Evolutionary conservation across 2,329 filamentous ascomycete genomes (phyloP).

Genomic region (Volutella citrinella): DNA sequence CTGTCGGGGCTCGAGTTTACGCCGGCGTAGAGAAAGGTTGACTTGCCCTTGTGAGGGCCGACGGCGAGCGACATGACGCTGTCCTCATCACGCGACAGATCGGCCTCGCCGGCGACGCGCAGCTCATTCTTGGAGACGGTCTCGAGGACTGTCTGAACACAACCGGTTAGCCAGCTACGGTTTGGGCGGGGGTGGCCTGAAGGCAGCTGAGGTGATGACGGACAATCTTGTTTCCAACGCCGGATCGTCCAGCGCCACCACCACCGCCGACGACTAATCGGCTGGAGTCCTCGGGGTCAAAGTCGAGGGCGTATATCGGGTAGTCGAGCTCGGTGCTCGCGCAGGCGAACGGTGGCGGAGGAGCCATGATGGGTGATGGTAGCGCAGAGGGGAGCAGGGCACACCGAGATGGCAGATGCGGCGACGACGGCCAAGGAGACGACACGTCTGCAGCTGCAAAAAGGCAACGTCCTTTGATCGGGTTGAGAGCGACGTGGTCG

Average conservation of each 20-base stretch:
- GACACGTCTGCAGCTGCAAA: too few relatives aligned
- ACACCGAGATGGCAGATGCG: too few relatives aligned
- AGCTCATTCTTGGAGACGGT: slow-evolving; percentile 63
- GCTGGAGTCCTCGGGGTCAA: slow-evolving; percentile 75
- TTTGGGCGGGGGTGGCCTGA: too few relatives aligned
- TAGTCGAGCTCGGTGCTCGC: slow-evolving; percentile 72
- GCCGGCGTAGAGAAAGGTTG: slow-evolving; percentile 63
- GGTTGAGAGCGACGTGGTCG: too few relatives aligned
- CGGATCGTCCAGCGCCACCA: slow-evolving; percentile 76
- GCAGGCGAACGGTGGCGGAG: slow-evolving; percentile 40
- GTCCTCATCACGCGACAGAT: slow-evolving; percentile 81
- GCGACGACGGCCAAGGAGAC: too few relatives aligned
- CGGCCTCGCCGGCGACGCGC: slow-evolving; percentile 66
- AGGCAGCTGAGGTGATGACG: too few relatives aligned
- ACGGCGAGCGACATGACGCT: slow-evolving; percentile 80
- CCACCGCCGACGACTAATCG: slow-evolving; percentile 82
- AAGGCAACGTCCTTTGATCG: too few relatives aligned
- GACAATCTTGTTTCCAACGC: slow-evolving; percentile 85
- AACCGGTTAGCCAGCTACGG: too few relatives aligned
- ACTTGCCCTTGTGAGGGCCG: slow-evolving; percentile 57
- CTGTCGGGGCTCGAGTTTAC: slow-evolving; percentile 78
- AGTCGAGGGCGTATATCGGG: slow-evolving; percentile 84
- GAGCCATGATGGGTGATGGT: slow-evolving; percentile 38
- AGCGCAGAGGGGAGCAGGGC: too few relatives aligned
- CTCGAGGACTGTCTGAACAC: slow-evolving; percentile 64